Base-by-base conservation (phyloP, 805 yeast species). In the Starmerella floris region DNA sequence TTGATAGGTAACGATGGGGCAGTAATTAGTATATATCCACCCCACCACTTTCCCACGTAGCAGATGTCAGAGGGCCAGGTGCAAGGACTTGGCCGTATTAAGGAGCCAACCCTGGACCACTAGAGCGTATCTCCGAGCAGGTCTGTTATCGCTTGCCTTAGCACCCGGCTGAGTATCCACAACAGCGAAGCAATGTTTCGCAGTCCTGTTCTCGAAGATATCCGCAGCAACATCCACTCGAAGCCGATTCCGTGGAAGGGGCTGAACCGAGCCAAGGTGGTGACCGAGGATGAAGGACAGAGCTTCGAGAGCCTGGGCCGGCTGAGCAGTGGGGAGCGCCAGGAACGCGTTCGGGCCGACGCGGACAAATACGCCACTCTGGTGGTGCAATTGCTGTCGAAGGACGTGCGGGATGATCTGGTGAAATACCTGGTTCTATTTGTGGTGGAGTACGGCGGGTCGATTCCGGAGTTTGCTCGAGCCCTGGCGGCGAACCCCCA, bases 191-290 rank as follows among this genome's bases (percentile, higher is more conserved):
- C 23, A 22, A 49, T 49, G 52, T 39, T 50, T 22, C 46, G 51
- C 40, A 50, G 51, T 36, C 50, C 45, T 30, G 53, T 60, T 35
- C 51, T 62, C 43, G 66, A 62, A 35, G 65, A 62, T 31, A 57
- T 59, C 41, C 56, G 59, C 52, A 67, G 70, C 50, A 75, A 74
- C 48, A 77, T 84, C 49, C 69, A 91, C 54, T 78, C 82, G 46
- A 73, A 91, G 50, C 77, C 87, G 26, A 74, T 85, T 43, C 93
- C 94, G 26, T 87, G 96, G 96, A 93, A 83, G 56, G 93, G 93
- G 9, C 76, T 81, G 53, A 77, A 82, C 10, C 70, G 94, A 42
- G 77, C 87, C 17, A 76, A 74, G 37, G 72, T 77, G 35, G 67
- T 87, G 30, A 64, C 77, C 35, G 70, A 70, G 39, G 74, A 73